Evolutionary conservation across 257 asterid genomes (phyloP).

Genomic region (Solanum chmielewskii): DNA sequence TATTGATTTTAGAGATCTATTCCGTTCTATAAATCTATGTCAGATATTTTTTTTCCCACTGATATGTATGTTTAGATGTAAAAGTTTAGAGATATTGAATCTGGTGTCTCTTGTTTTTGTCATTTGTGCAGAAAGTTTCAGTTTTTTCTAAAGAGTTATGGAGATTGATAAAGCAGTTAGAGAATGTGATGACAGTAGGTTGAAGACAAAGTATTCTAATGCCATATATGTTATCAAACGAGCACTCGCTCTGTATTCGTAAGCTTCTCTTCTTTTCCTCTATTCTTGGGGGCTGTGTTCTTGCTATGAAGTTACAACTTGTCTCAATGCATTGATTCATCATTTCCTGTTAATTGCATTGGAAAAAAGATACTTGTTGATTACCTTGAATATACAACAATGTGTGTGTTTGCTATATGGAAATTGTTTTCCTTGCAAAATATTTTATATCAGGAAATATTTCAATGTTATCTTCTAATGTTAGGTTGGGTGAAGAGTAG

Average conservation of each 20-base stretch:
- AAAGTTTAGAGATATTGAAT: not conserved
- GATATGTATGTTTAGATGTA: not conserved
- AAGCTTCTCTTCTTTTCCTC: constrained; percentile 8
- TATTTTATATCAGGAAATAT: not conserved
- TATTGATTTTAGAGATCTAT: not conserved
- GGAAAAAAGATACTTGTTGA: not conserved
- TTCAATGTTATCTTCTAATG: not conserved
- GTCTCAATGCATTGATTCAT: not conserved
- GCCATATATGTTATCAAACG: constrained; percentile 77
- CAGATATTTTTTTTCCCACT: not conserved
- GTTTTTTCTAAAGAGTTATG: constrained; percentile 15
- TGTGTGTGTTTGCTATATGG: not conserved
- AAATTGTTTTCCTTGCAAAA: not conserved
- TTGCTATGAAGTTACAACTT: not conserved
- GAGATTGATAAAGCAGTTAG: constrained; percentile 72
- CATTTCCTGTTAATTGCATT: not conserved
- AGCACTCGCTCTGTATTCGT: constrained; percentile 86
- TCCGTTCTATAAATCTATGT: not conserved
- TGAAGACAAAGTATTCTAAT: constrained; percentile 78
- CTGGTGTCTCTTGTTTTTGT: not conserved
- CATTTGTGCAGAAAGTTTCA: constrained; percentile 3
- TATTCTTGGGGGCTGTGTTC: not conserved
- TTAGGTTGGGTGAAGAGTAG: not conserved
- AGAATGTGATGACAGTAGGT: constrained; percentile 61
- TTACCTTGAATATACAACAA: not conserved